These are phyloP conservation scores for Neurospora tetrasperma DNA, from an alignment of 495 filamentous ascomycete species.

Conservation along the genomic window DNA sequence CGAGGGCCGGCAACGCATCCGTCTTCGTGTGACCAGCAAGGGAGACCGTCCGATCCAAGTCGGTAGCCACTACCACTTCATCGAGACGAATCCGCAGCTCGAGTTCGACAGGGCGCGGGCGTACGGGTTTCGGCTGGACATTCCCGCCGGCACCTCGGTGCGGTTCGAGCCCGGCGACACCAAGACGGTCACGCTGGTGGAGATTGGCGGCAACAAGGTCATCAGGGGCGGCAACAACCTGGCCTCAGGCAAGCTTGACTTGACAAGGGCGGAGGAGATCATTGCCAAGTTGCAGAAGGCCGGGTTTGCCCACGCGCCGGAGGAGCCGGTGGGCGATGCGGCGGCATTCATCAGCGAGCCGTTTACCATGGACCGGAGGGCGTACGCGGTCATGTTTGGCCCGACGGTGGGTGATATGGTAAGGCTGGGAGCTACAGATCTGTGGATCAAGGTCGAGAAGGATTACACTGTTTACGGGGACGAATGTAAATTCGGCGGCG, in stretches of 20 bases:
- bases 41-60: constrained; percentile 91
- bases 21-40: constrained; percentile 67
- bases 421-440: constrained; percentile 69
- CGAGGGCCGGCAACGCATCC: constrained; percentile 62
- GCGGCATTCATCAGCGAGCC: constrained; percentile 36
- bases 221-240: constrained; percentile 78
- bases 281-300: constrained; percentile 50
- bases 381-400: constrained; percentile 84
- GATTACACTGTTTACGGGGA: constrained; percentile 82
- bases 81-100: constrained; percentile 84
- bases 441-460: constrained; percentile 89
- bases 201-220: constrained; percentile 75
- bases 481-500: constrained; percentile 92
- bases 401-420: constrained; percentile 83
- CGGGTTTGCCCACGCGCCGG: constrained; percentile 69
- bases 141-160: constrained; percentile 83
- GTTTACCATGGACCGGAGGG: constrained; percentile 62
- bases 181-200: constrained; percentile 85
- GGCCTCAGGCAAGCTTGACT: constrained; percentile 62
- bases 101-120: constrained; percentile 81
- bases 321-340: constrained; percentile 43
- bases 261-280: constrained; percentile 51
- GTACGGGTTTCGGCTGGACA: constrained; percentile 82
- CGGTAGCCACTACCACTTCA: constrained; percentile 93
- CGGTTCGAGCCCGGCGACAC: constrained; percentile 92